Base-by-base conservation (phyloP, 2,329 filamentous ascomycete genomes). In the Coleophoma crateriformis region DNA sequence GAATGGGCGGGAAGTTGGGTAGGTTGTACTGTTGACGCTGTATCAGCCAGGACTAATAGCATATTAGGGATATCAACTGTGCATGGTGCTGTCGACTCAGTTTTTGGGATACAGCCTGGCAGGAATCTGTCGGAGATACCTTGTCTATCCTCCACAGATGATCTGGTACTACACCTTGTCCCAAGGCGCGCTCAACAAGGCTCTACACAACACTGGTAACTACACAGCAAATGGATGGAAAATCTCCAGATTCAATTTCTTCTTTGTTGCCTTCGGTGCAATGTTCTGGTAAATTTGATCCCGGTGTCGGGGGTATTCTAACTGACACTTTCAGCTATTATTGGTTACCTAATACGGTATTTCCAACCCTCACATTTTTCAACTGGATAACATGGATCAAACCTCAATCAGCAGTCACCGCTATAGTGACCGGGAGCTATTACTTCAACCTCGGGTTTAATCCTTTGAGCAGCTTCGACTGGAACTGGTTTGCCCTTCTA, bases 101-200 rank as follows among this genome's bases (percentile, higher is more conserved):
- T 73, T 81, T 58, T 79, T 82, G 51, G 83, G 83, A 6, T 84
- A 84, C 54, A 81, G 82, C 3, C 68, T 85, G 27, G 82, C 82
- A 8, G 82, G 82, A 3, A 62, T 85, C 49, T 70, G 74, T 27
- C 71, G 80, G 17, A 73, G 78, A 34, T 85, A 81, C 65, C 72
- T 85, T 22, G 74, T 81, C 27, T 60, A 57, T 65, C 82, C 79
- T 1, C 79, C 81, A 2, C 74, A 79, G 46, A 84, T 84, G 80
- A 78, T 85, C 46, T 85, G 81, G 81, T 81, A 81, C 1, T 71
- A 75, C 19, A 74, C 77, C 27, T 68, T 82, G 48, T 72, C 62
- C 0, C 65, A 61, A 1, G 52, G 67, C 13, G 65, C 66, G 2
- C 54, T 68, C 10, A 68, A 67, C 57, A 54, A 59, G 13, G 62